These are phyloP conservation scores for Saccharomyces hybrid DNA, from an alignment of 1,139 yeast genomes.

Conservation along the genomic window DNA sequence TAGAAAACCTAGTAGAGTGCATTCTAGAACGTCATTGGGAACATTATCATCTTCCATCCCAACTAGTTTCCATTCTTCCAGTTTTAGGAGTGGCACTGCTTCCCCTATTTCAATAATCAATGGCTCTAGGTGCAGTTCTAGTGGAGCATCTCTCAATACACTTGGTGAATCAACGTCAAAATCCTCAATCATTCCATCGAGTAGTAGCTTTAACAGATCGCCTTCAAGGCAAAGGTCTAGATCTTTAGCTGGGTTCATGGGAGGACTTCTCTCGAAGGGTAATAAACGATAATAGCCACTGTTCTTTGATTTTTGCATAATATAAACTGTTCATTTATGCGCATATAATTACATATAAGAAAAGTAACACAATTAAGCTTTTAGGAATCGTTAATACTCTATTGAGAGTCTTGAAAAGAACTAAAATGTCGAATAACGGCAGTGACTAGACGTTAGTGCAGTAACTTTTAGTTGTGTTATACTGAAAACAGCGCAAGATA, in stretches of 20 bases:
- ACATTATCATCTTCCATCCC: constrained; percentile 1
- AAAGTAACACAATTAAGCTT: background rate
- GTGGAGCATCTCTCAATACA: background rate
- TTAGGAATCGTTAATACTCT: background rate
- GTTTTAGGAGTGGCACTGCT: background rate
- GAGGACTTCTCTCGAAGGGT: background rate
- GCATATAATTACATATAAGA: constrained; percentile 1
- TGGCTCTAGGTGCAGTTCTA: background rate
- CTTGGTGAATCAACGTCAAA: background rate
- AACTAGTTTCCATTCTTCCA: background rate
- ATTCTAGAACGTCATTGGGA: background rate
- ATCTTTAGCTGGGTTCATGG: background rate
- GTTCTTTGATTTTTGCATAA: background rate
- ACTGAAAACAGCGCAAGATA: background rate
- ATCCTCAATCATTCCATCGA: background rate
- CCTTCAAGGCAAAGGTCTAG: background rate
- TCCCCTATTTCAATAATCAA: background rate
- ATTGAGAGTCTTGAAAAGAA: background rate
- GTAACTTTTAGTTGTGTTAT: background rate
- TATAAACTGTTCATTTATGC: background rate
- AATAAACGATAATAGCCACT: background rate
- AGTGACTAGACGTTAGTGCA: background rate
- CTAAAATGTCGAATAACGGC: background rate
- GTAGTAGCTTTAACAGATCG: background rate
- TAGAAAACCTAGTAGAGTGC: background rate